Evolutionary conservation across 1,284 basidiomycete genomes (phyloP), one percentile per base, ranked within the genome.

Genomic region (Puccinia triticina): DNA sequence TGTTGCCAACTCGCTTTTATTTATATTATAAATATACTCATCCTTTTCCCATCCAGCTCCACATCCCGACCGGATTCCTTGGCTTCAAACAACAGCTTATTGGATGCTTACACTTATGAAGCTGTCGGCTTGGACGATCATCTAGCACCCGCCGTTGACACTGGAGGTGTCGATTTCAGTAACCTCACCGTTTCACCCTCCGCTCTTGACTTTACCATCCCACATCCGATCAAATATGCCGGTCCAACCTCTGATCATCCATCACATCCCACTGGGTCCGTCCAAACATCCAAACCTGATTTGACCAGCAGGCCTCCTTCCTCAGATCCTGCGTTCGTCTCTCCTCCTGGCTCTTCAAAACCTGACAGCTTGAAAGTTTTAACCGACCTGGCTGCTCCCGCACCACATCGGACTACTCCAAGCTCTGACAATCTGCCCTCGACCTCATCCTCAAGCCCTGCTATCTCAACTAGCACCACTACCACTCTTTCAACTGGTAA

Each of bases 81-180:
- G 43, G 40, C 53, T 26, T 81, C 78, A 37, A 73, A 81, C 50
- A 81, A 32, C 46, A 81, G 78, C 32, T 81, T 81, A 26, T 50
- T 73, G 0, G 78, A 81, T 64, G 78, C 69, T 73, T 81, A 81
- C 40, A 29, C 57, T 40, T 37, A 61, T 10, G 50, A 57, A 61
- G 40, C 32, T 61, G 37, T 23, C 32, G 21, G 55, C 34, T 69
- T 32, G 14, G 32, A 53, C 34, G 59, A 64, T 64, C 55, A 29
- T 21, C 37, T 40, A n/a, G 14, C 57, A 2, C 55, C 40, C n/a
- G 23, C 57, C 26, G 40, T 61, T 29, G 23, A 77, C 61, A 23
- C 40, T 29, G 43, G n/a, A 32, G 59, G 40, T 66, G 12, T 64
- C 34, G 53, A 57, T 23, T 75, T 57, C 10, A 75, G 37, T 48